Evolutionary conservation across 2,329 filamentous ascomycete genomes (phyloP), one percentile per base, ranked within the genome.

Genomic region (Calonectria montana): DNA sequence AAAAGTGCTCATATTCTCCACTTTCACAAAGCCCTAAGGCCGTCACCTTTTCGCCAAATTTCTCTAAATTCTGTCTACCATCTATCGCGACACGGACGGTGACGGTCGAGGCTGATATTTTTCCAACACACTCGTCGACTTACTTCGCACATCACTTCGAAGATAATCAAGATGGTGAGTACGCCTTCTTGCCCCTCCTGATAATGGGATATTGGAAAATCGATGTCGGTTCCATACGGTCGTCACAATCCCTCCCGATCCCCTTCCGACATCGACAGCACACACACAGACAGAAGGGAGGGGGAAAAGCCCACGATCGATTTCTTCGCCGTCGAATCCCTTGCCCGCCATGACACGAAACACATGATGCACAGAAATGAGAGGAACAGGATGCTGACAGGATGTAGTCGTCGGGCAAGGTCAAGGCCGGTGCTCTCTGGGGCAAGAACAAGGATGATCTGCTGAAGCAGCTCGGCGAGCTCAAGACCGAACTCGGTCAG

Each of bases 361-460:
- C 68, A 61, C 62, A 74, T 45, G 50, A 35, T 55, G 47, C 43
- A 65, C 66, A 47, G 69, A 43, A 21, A 72, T 62, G 53, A 73
- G 68, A 74, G 65, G 75, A 78, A 72, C 69, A 74, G 71, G 75
- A 72, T 73, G 76, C 81, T 82, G 78, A 82, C 81, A 78, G 73
- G 70, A 72, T 81, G 70, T 78, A 87, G 85, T 87, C 85, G 83
- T 85, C 85, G 80, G 82, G 83, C 81, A 93, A 92, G 92, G 95
- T 99, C 89, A 98, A 98, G 94, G 93, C 96, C 87, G 92, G 91
- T 89, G 91, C 94, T 89, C 95, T 99, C 88, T 98, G 97, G 97
- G 92, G 92, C 90, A 99, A 99, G 95, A 96, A 91, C 93, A 98
- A 98, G 93, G 95, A 98, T 85, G 97, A 99, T 84, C 91, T 99